phyloP scores from a whole-genome alignment of 2,329 filamentous ascomycete species.

The Chrysosporium keratinophilum region DNA sequence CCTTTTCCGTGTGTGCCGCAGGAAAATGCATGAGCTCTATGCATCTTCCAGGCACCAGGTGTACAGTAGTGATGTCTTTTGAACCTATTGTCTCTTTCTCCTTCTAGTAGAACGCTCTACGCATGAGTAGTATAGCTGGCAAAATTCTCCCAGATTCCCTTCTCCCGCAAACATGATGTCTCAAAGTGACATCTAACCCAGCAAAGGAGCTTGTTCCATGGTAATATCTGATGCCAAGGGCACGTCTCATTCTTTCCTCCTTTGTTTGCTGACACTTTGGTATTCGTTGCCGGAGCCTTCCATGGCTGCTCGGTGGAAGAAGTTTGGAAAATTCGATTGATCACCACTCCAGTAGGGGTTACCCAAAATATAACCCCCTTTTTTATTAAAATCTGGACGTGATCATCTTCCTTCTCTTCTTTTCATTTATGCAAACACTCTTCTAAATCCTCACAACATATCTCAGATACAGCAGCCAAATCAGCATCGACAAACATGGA shows the following conservation, averaged over 20 bases:
- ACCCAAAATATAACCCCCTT: neutral
- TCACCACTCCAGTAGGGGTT: neutral
- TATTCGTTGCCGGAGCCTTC: neutral
- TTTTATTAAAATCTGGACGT: neutral
- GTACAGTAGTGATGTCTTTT: neutral
- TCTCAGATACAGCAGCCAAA: neutral
- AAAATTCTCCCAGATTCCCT: neutral
- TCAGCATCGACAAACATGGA: constrained; percentile 16
- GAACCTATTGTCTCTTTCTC: neutral
- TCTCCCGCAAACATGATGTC: neutral
- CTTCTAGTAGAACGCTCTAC: neutral
- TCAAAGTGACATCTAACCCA: neutral
- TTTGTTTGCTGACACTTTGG: neutral
- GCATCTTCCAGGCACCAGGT: neutral
- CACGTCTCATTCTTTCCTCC: neutral
- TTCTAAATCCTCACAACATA: neutral
- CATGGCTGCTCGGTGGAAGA: neutral
- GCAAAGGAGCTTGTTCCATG: neutral
- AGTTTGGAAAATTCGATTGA: neutral
- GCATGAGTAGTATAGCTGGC: neutral
- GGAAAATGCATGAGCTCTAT: neutral
- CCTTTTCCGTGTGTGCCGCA: too few relatives aligned
- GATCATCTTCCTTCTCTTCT: neutral
- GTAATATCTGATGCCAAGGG: neutral
- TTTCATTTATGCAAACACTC: neutral